Conservation (phyloP, 352 stramenopile species). For the Phytophthora colocasiae region DNA sequence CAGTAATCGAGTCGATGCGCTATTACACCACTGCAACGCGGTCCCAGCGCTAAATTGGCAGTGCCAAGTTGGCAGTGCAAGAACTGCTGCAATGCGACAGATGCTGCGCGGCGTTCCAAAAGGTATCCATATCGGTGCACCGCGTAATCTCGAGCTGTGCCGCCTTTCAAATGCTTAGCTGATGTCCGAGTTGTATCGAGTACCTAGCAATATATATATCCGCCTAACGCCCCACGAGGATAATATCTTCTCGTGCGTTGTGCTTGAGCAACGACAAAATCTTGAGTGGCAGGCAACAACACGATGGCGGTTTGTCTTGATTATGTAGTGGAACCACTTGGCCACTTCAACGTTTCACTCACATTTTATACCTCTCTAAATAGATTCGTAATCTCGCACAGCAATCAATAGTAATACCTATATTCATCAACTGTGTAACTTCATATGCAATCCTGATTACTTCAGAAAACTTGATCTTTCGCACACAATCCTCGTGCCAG, state of each 20-base stretch:
- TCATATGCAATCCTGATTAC: background rate
- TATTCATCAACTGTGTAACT: background rate
- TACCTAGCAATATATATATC: too few relatives aligned
- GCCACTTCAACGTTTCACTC: constrained; percentile 5
- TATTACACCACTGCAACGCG: too few relatives aligned
- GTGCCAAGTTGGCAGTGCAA: too few relatives aligned
- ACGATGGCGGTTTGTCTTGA: background rate
- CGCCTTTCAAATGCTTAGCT: constrained; percentile 1
- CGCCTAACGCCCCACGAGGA: too few relatives aligned
- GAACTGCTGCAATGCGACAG: background rate
- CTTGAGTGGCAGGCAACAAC: too few relatives aligned
- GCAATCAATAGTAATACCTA: too few relatives aligned
- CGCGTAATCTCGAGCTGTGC: constrained; percentile 13
- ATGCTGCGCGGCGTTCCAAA: constrained; percentile 1
- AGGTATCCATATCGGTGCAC: background rate
- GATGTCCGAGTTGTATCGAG: background rate
- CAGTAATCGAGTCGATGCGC: too few relatives aligned
- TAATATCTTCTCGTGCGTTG: too few relatives aligned
- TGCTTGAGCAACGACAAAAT: too few relatives aligned
- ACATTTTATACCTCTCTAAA: too few relatives aligned
- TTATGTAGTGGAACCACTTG: background rate
- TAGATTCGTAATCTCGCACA: too few relatives aligned
- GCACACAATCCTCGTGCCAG: background rate
- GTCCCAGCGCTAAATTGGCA: too few relatives aligned
- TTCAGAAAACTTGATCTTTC: constrained; percentile 24